Evolutionary conservation across 345 rosid species (phyloP), one percentile per base, ranked within the genome.

Genomic region (Ceriops zippeliana): DNA sequence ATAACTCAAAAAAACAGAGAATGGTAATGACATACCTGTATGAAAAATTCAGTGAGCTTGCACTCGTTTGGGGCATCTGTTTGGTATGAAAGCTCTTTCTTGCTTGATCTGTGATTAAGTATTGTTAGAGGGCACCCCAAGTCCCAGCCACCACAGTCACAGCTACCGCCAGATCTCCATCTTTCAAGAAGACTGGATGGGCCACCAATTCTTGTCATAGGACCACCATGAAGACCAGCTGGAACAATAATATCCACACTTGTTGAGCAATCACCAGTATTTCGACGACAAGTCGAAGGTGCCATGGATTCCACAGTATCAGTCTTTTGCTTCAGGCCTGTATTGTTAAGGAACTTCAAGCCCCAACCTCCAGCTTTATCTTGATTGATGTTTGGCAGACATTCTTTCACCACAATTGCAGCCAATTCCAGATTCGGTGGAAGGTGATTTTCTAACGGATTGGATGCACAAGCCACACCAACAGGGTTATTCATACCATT

Each of bases 141-240:
- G 75, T 95, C 99, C 99, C 99, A 95, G 58, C 99, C 99, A 73
- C 97, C 93, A 52, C 99, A 95, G 67, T 95, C 98, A 63, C 99
- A 95, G 76, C 69, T 73, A 65, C 98, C 98, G 54, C 93, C 96
- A 13, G 96, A 87, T 76, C 73, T 86, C 99, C 98, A 95, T 81
- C 99, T 87, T 61, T 87, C 84, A 52, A 86, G 67, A 76, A 95
- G 87, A 68, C 89, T 82, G 17, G 92, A 86, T 22, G 99, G 93
- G 35, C 96, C 96, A 49, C 85, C 82, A 8, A 75, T 80, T 77
- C 80, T 75, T 2, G 82, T 79, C 65, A 86, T 87, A 35, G 93
- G 96, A 27, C 96, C 96, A 61, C 98, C 97, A 53, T 95, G 99
- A 82, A 86, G 77, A 68, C 99, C 92, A 27, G 88, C 89, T 72